phyloP scores from a whole-genome alignment of 371 early-diverging fungal genomes.

The Mortierella sp. region DNA sequence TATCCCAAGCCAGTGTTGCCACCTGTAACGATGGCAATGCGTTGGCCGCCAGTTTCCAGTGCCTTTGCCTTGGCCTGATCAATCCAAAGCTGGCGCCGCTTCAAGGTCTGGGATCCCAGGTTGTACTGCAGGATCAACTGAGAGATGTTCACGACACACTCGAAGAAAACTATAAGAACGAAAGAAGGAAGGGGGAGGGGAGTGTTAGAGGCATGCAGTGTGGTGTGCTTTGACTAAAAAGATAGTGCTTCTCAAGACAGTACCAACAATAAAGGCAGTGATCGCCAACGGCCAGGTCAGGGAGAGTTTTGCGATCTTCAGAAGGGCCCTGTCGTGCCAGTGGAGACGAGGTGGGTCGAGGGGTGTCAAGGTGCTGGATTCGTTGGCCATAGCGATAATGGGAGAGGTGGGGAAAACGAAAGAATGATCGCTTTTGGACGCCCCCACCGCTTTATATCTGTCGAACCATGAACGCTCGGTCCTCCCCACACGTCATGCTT shows the following conservation, averaged over 20 bases:
- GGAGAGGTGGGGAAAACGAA: background rate
- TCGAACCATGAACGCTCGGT: no score
- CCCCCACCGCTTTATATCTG: no score
- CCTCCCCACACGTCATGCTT: no score
- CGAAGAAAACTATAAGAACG: constrained; percentile 29
- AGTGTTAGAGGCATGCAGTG: no score
- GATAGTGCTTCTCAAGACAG: background rate
- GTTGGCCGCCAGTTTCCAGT: background rate
- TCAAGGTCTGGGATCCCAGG: constrained; percentile 10
- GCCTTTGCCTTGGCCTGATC: constrained; percentile 23
- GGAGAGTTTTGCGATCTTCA: constrained; percentile 16
- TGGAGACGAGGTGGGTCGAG: constrained; percentile 27
- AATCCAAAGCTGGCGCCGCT: constrained; percentile 44
- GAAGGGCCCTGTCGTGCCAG: constrained; percentile 35
- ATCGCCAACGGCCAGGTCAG: constrained; percentile 25
- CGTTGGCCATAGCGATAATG: background rate
- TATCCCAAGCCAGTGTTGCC: constrained; percentile 50
- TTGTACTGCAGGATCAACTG: constrained; percentile 24
- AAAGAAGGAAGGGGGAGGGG: background rate
- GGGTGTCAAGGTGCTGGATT: background rate
- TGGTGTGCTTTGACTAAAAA: no score
- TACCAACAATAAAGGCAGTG: constrained; percentile 29
- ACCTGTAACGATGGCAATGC: constrained; percentile 45
- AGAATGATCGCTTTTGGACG: background rate
- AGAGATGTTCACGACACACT: constrained; percentile 34